Evolutionary conservation across 2,329 filamentous ascomycete genomes (phyloP), one percentile per base, ranked within the genome.

Genomic region (Sarocladiaceae sp.): DNA sequence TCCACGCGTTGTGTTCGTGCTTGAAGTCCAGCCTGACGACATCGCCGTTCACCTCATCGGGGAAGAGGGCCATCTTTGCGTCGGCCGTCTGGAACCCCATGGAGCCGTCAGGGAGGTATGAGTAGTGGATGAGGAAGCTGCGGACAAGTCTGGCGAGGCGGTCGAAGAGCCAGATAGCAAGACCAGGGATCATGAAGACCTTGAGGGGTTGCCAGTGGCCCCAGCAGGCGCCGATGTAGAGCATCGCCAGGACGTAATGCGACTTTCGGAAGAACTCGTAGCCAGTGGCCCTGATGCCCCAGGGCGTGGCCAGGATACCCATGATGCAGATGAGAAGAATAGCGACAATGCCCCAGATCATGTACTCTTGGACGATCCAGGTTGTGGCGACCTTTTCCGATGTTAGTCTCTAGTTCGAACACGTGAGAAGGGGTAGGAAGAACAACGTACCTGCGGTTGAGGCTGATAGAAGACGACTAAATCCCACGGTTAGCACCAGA

Each of bases 191-290:
- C 57, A 88, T 71, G 65, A 83, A 88, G 57, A 80, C 85, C 37
- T 74, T 70, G 3, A 89, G 67, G 42, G 80, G 67, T 42, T 70
- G 60, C 85, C 85, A 90, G 57, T 90, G 85, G 1, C 74, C 84
- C 75, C 83, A 88, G 60, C 83, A 83, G 3, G 83, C 83, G 4
- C 82, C 85, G 11, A 89, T 76, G 59, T 87, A 90, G 4, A 88
- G 60, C 65, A 84, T 78, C 10, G 84, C 85, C 2, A 88, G 67
- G 11, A 88, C 67, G 53, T 87, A 87, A 57, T 89, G 85, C 0
- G 76, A 66, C 57, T 87, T 87, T 48, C 83, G 74, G 69, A 89
- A 89, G 62, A 84, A 80, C 53, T 89, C 85, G 59, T 89, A 87
- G 3, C 85, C 85, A 0, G 82, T 87, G 39, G 73, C 61, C 6